Percentiles rank a stretch among this genome's conserved stretches.
These are phyloP conservation scores for Exophiala alcalophila DNA, from an alignment of 2,329 filamentous ascomycete species.

Conservation along the genomic window DNA sequence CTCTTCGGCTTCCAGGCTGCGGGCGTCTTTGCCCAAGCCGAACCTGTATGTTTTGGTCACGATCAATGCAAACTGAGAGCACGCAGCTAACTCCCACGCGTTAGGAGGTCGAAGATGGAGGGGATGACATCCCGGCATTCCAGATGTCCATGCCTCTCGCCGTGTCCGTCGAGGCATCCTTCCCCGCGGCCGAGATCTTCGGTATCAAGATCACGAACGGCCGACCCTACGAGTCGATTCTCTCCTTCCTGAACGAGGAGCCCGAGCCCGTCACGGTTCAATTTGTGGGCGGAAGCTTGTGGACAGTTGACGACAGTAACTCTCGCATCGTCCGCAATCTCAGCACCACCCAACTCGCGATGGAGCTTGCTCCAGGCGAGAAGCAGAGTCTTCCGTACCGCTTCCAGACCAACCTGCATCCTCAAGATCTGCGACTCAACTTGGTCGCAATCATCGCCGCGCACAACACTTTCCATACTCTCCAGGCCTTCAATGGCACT, in stretches of 20 bases:
- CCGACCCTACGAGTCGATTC: constrained; percentile 73
- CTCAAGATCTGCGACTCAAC: constrained; percentile 79
- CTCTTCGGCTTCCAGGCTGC: constrained; percentile 68
- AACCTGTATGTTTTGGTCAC: constrained; percentile 30
- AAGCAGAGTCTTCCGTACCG: constrained; percentile 61
- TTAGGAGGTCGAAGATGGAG: constrained; percentile 58
- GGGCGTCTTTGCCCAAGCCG: constrained; percentile 60
- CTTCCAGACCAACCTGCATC: constrained; percentile 88
- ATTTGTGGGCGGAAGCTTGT: constrained; percentile 73
- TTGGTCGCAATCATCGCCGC: constrained; percentile 68
- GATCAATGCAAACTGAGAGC: constrained; percentile 8
- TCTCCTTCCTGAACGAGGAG: constrained; percentile 85
- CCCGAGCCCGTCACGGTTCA: constrained; percentile 68
- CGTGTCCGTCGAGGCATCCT: constrained; percentile 56
- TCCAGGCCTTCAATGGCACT: constrained; percentile 76
- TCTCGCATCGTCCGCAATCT: constrained; percentile 75
- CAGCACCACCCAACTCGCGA: constrained; percentile 70
- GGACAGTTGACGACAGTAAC: constrained; percentile 55
- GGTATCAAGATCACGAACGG: constrained; percentile 96
- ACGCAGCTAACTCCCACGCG: constrained; percentile 5
- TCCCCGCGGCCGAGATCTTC: constrained; percentile 73
- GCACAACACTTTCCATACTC: constrained; percentile 61
- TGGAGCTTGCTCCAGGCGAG: constrained; percentile 71
- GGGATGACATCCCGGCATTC: too few species aligned
- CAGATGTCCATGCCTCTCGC: too few species aligned